Evolutionary conservation across 1,139 yeast species (phyloP), one percentile per base, ranked within the genome.

Genomic region (Debaryomyces fabryi): DNA sequence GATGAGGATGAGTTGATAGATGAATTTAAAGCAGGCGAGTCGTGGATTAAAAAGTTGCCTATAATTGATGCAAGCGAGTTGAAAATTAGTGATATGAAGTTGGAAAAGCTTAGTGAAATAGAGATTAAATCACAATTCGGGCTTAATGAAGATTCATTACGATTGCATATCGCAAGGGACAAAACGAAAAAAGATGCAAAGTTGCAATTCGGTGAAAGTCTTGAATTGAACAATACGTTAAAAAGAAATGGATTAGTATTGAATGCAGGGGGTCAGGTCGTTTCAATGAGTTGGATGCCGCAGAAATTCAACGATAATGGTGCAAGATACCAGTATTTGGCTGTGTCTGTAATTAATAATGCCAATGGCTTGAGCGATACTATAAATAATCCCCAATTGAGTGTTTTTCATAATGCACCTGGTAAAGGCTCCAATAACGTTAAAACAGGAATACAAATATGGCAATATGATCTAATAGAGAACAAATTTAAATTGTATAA

Each of bases 251-350:
- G 82, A 0, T 59, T 69, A n/a, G 68, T 78, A 0, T 50, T 79
- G 12, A 80, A 82, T 53, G 67, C 78, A 0, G 89, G 89, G 1
- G 86, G 86, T 0, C 60, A 77, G 5, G 71, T 86, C 0, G 71
- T 86, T 0, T 75, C 81, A 18, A 63, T 78, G 49, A 76, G 78
- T 25, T 86, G 91, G 90, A 58, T 79, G n/a, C 67, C 64, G n/a
- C 32, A 32, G 21, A 25, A 53, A 13, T 30, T 13, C 1, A 45
- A 39, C 35, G 54, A 48, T 12, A 38, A 49, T 3, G 25, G 54
- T 53, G 5, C 21, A 4, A 37, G 36, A 27, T 36, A 33, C 13
- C 59, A 79, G 47, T 76, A 72, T 52, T 60, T 86, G 46, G 89
- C 88, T 0, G 78, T 83, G 0, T 69, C 85, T 0, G 64, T 83